phyloP scores from a whole-genome alignment of 495 filamentous ascomycete species.

The Daldinia loculata region DNA sequence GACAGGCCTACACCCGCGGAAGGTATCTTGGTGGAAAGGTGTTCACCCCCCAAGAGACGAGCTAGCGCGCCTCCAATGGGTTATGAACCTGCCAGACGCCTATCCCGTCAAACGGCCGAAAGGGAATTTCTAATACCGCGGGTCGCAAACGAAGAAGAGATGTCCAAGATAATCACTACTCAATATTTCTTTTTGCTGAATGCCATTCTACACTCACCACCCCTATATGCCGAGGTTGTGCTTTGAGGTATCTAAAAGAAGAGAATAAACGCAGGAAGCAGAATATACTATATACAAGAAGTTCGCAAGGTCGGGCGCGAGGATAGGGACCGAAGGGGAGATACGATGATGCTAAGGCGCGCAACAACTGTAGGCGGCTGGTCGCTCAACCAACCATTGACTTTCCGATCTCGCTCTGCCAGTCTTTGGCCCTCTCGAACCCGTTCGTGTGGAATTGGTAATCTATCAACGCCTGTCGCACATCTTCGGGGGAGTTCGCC shows the following conservation, averaged over 20 bases:
- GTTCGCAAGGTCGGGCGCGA: background rate
- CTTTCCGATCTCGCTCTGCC: conserved; percentile 96
- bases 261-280: conserved; percentile 7
- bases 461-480: conserved; percentile 90
- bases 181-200: conserved; percentile 16
- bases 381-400: conserved; percentile 49
- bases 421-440: conserved; percentile 84
- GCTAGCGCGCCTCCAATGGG: conserved; percentile 29
- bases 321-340: background rate
- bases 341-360: background rate
- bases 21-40: conserved; percentile 15
- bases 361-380: background rate
- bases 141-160: background rate
- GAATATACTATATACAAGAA: conserved; percentile 32
- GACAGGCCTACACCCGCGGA: conserved; percentile 36
- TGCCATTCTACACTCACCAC: conserved; percentile 13
- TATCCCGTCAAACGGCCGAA: conserved; percentile 35
- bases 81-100: conserved; percentile 24
- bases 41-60: conserved; percentile 21
- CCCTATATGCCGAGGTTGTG: conserved; percentile 16
- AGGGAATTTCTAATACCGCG: conserved; percentile 17
- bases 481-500: conserved; percentile 80
- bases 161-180: conserved; percentile 13
- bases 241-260: conserved; percentile 25
- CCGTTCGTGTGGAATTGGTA: conserved; percentile 86